A percentile compares a stretch with the other conserved stretches of the same genome.
Conservation (phyloP, 768 basidiomycete genomes). For the Phanerodontia chrysosporium region DNA sequence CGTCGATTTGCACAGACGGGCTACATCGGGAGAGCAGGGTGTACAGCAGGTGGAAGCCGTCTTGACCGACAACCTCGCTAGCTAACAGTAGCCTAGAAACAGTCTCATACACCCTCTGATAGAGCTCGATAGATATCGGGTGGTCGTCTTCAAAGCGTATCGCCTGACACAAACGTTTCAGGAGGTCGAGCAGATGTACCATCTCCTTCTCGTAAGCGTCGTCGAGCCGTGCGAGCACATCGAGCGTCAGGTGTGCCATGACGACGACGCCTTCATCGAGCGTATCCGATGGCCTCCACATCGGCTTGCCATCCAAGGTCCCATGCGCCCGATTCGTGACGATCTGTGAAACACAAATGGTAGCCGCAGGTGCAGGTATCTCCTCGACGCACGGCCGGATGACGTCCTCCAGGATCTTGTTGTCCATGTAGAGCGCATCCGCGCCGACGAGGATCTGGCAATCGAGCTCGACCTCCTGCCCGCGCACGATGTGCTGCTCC, state of each 20-base stretch:
- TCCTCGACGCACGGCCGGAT: conserved; percentile 14
- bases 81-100: not conserved
- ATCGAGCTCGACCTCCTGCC: conserved; percentile 8
- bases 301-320: conserved; percentile 6
- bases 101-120: conserved; percentile 8
- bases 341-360: conserved; percentile 12
- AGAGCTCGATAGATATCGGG: conserved; percentile 4
- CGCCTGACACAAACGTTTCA: conserved; percentile 9
- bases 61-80: not conserved
- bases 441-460: conserved; percentile 14
- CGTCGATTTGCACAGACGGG: conserved; percentile 1
- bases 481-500: conserved; percentile 11
- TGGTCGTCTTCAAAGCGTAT: conserved; percentile 15
- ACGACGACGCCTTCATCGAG: conserved; percentile 9
- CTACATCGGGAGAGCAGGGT: conserved; percentile 1
- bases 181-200: conserved; percentile 5
- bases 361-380: conserved; percentile 1
- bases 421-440: conserved; percentile 17
- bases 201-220: not conserved
- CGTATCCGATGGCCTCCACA: conserved; percentile 10
- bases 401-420: conserved; percentile 14
- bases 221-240: conserved; percentile 9
- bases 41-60: conserved; percentile 6
- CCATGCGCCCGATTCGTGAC: conserved; percentile 10
- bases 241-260: conserved; percentile 11